phyloP scores from a whole-genome alignment of 2,329 filamentous ascomycete genomes.

The Dissoconium aciculare region DNA sequence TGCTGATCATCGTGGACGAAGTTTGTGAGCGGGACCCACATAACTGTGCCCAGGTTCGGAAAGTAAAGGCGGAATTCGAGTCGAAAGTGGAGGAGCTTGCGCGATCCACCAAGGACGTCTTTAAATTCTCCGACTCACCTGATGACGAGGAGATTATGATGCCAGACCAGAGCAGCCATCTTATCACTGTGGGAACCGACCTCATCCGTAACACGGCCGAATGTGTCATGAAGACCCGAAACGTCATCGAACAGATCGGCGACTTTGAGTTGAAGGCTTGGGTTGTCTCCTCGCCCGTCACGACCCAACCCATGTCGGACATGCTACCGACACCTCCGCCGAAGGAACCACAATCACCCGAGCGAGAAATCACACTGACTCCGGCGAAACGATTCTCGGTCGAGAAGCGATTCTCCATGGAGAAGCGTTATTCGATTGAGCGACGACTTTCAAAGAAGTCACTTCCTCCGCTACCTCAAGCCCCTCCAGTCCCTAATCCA shows the following conservation, averaged over 20 bases:
- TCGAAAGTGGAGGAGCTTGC: constrained; percentile 67
- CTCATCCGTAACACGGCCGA: constrained; percentile 68
- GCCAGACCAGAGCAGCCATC: constrained; percentile 31
- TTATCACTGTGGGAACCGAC: constrained; percentile 19
- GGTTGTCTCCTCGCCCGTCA: background rate
- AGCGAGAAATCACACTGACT: too few relatives aligned
- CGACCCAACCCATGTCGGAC: background rate
- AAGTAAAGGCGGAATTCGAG: constrained; percentile 62
- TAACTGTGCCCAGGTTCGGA: constrained; percentile 49
- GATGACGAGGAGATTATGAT: constrained; percentile 64
- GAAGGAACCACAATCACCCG: background rate
- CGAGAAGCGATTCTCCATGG: constrained; percentile 4
- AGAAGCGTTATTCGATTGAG: constrained; percentile 12
- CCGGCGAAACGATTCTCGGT: too few relatives aligned
- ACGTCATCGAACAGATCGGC: constrained; percentile 64
- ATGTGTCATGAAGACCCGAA: constrained; percentile 73
- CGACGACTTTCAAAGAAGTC: constrained; percentile 11
- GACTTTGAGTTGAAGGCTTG: constrained; percentile 18
- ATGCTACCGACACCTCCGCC: background rate
- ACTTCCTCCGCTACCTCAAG: constrained; percentile 8
- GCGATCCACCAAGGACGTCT: constrained; percentile 60
- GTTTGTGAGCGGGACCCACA: constrained; percentile 64
- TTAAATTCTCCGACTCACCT: constrained; percentile 48
- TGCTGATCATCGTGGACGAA: constrained; percentile 66
- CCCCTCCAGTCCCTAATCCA: constrained; percentile 2